These are phyloP conservation scores for Cynara cardunculus DNA, from an alignment of 129 eudicot genomes.

Conservation along the genomic window DNA sequence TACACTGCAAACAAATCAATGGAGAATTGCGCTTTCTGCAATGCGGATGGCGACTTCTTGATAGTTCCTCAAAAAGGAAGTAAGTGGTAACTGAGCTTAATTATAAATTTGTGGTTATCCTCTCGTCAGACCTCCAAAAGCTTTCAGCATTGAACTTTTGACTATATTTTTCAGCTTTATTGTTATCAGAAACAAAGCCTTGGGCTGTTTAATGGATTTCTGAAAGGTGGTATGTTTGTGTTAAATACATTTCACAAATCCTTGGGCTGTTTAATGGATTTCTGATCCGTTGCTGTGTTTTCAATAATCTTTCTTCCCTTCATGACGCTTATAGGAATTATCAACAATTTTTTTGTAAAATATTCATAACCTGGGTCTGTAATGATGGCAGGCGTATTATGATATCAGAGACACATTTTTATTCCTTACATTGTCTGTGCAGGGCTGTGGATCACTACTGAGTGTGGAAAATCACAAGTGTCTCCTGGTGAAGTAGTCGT, in stretches of 20 bases:
- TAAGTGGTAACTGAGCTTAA: constrained; percentile 36
- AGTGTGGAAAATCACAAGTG: constrained; percentile 82
- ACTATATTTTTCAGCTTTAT: background rate
- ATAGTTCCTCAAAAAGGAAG: constrained; percentile 97
- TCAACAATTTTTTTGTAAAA: background rate
- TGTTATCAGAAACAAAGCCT: background rate
- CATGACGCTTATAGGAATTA: background rate
- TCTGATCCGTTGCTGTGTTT: background rate
- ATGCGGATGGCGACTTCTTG: constrained; percentile 96
- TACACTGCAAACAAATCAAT: constrained; percentile 86
- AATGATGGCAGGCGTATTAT: background rate
- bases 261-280: background rate
- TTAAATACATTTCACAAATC: background rate
- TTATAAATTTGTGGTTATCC: background rate
- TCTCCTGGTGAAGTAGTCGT: constrained; percentile 86
- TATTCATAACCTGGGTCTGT: background rate
- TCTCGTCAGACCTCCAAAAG: constrained; percentile 4
- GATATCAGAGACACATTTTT: background rate
- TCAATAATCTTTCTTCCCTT: background rate
- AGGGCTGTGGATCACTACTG: constrained; percentile 93
- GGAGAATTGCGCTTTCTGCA: constrained; percentile 93
- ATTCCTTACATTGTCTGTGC: background rate
- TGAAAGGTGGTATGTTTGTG: background rate
- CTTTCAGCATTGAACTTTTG: background rate
- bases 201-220: too few species aligned